phyloP scores from a whole-genome alignment of 768 basidiomycete genomes.

The Boletus coccyginus region DNA sequence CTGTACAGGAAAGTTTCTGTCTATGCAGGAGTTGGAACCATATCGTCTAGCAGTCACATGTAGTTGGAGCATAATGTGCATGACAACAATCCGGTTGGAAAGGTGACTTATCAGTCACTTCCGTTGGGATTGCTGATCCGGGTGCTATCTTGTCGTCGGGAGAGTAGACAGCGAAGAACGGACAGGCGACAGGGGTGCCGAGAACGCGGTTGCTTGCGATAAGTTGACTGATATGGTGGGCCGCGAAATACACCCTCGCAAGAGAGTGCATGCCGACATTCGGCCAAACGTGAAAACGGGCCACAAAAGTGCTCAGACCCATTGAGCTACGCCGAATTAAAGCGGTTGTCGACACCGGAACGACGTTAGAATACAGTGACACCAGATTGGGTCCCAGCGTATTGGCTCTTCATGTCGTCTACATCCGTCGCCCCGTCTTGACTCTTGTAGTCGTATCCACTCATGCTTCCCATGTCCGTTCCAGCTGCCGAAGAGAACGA shows the following conservation, averaged over 20 bases:
- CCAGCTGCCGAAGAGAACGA: conserved; percentile 79
- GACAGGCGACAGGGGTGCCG: neutral
- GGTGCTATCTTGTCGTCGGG: neutral
- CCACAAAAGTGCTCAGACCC: conserved; percentile 12
- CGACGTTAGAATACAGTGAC: conserved; percentile 73
- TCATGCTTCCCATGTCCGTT: conserved; percentile 74
- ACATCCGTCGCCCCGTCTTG: conserved; percentile 78
- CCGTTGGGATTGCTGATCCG: neutral
- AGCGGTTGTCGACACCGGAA: neutral
- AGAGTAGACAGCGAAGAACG: neutral
- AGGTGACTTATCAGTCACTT: neutral
- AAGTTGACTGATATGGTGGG: conserved; percentile 10
- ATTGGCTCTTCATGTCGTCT: conserved; percentile 89
- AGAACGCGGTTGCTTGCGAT: conserved; percentile 14
- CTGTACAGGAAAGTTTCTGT: conserved; percentile 5
- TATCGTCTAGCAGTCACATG: conserved; percentile 7
- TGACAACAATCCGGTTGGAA: conserved; percentile 12
- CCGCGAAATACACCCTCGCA: conserved; percentile 6
- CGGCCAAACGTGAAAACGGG: conserved; percentile 2
- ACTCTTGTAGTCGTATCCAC: conserved; percentile 82
- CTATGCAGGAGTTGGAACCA: conserved; percentile 9
- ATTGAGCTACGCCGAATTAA: conserved; percentile 9
- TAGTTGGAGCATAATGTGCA: conserved; percentile 23
- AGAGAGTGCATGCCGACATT: conserved; percentile 8
- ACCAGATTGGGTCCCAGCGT: conserved; percentile 80